A percentile compares a stretch with the other conserved stretches of the same genome.
phyloP scores from a whole-genome alignment of 805 yeast species.

The Hanseniaspora vineae region DNA sequence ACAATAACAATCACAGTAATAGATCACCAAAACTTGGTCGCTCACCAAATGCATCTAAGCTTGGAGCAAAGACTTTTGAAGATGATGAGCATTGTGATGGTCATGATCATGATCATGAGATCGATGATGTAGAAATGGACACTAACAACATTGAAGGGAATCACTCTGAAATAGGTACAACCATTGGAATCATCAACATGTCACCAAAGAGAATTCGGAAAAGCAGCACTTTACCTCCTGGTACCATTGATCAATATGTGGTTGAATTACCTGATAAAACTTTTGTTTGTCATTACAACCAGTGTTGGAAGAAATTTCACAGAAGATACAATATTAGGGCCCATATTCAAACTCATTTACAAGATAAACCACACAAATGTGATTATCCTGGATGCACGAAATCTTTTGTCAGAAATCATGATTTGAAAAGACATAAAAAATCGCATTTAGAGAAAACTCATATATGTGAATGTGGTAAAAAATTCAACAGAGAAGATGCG shows the following conservation, averaged over 20 bases:
- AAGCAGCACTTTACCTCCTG: conserved; percentile 63
- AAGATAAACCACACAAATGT: conserved; percentile 88
- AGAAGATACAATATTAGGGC: conserved; percentile 87
- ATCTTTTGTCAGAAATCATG: conserved; percentile 91
- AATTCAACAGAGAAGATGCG: conserved; percentile 83
- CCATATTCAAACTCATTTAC: conserved; percentile 91
- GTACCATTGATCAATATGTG: conserved; percentile 74
- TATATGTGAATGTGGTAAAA: conserved; percentile 87
- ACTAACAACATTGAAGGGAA: too few relatives aligned
- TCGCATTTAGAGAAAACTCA: conserved; percentile 67
- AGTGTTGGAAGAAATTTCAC: conserved; percentile 74
- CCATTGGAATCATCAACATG: conserved; percentile 6
- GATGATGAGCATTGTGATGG: conserved; percentile 1
- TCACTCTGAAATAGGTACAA: not conserved
- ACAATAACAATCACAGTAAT: too few relatives aligned
- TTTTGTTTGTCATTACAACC: conserved; percentile 61
- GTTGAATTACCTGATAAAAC: conserved; percentile 67
- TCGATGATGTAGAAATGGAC: conserved; percentile 1
- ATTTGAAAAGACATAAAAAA: conserved; percentile 76
- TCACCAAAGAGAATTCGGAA: conserved; percentile 8
- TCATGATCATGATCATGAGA: conserved; percentile 6
- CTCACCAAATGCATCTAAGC: conserved; percentile 7
- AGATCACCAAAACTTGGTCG: not conserved
- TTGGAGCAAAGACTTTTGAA: not conserved
- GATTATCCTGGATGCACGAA: conserved; percentile 50